Conservation (phyloP, 83 land plant genomes). For the Thuja plicata region DNA sequence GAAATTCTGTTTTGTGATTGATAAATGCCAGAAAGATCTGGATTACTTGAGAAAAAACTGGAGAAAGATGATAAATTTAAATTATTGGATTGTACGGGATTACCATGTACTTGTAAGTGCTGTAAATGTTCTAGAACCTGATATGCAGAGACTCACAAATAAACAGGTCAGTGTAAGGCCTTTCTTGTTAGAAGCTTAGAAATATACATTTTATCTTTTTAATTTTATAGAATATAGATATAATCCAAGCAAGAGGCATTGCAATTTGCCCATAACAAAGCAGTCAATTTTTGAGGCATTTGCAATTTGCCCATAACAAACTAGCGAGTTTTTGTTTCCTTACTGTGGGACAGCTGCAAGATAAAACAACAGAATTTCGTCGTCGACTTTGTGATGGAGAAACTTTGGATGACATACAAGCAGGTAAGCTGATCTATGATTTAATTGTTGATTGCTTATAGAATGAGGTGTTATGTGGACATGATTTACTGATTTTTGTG, state of each 20-base stretch:
- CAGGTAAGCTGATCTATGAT: conserved; percentile 50
- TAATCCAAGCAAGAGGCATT: not conserved
- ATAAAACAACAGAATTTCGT: conserved; percentile 82
- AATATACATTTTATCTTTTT: not conserved
- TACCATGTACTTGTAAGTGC: conserved; percentile 73
- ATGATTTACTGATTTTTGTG: not conserved
- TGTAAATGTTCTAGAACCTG: conserved; percentile 78
- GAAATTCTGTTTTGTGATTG: not conserved
- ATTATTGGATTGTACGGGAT: conserved; percentile 89
- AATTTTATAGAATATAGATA: not conserved
- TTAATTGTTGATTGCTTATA: conserved; percentile 1
- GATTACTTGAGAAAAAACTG: conserved; percentile 25
- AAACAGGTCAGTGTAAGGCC: conserved; percentile 57
- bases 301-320: not conserved
- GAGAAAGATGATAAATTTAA: conserved; percentile 60
- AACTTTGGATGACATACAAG: conserved; percentile 87
- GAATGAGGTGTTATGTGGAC: not conserved
- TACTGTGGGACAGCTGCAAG: conserved; percentile 31
- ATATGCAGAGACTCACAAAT: conserved; percentile 60
- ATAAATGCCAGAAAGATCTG: not conserved
- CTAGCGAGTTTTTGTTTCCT: conserved; percentile 5
- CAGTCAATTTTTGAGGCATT: not conserved
- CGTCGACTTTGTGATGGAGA: conserved; percentile 66
- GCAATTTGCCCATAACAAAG: not conserved
- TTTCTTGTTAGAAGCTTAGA: not conserved